phyloP scores from a whole-genome alignment of 2,329 filamentous ascomycete species.

The Lachnum nothofagi region DNA sequence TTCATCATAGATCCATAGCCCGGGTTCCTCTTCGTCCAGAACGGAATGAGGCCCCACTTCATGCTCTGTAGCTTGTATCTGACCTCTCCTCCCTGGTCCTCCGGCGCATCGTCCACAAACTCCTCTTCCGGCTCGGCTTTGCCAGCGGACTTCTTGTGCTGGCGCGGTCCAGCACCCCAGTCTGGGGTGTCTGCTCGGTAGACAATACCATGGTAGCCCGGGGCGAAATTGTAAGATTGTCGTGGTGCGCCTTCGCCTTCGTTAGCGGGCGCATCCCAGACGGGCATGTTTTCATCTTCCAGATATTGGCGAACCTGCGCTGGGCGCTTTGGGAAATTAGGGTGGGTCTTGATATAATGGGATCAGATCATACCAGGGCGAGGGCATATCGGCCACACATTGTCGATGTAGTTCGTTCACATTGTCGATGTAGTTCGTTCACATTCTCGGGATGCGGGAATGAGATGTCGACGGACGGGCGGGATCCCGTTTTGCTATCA shows the following conservation, averaged over 20 bases:
- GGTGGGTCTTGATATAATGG: not conserved
- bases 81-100: conserved; percentile 30
- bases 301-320: conserved; percentile 70
- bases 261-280: conserved; percentile 67
- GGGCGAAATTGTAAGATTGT: conserved; percentile 88
- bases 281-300: conserved; percentile 67
- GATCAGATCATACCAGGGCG: conserved; percentile 23
- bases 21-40: conserved; percentile 81
- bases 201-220: conserved; percentile 77
- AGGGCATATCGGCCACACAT: conserved; percentile 34
- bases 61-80: conserved; percentile 84
- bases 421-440: too few relatives aligned
- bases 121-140: conserved; percentile 23
- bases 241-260: conserved; percentile 53
- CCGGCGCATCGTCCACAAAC: conserved; percentile 18
- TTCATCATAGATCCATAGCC: conserved; percentile 73
- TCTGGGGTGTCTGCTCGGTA: conserved; percentile 72
- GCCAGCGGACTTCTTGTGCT: conserved; percentile 18
- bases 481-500: too few relatives aligned
- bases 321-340: conserved; percentile 53
- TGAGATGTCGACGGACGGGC: too few relatives aligned
- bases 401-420: conserved; percentile 5
- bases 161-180: conserved; percentile 45
- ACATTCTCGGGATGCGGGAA: too few relatives aligned
- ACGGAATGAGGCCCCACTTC: conserved; percentile 94